phyloP scores from a whole-genome alignment of 1,284 basidiomycete genomes.

The Vanrija pseudolonga region DNA sequence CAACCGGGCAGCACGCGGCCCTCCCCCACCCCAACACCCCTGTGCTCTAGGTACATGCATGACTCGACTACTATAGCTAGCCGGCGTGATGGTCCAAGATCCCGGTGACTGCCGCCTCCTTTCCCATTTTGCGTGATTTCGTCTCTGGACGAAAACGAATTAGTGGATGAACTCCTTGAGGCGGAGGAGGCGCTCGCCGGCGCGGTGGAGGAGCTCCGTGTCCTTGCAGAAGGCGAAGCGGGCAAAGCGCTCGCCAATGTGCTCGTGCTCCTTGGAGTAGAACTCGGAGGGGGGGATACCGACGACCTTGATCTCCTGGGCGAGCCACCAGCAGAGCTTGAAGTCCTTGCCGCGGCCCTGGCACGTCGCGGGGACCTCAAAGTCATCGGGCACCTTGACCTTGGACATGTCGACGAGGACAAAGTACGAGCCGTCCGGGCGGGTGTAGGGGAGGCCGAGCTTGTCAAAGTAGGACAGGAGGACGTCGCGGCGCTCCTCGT shows the following conservation, averaged over 20 bases:
- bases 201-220: slow-evolving; percentile 68
- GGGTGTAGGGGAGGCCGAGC: slow-evolving; percentile 79
- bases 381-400: slow-evolving; percentile 77
- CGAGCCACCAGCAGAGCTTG: slow-evolving; percentile 86
- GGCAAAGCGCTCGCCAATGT: slow-evolving; percentile 78
- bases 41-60: too few species aligned
- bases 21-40: too few species aligned
- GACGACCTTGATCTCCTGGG: slow-evolving; percentile 80
- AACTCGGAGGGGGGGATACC: slow-evolving; percentile 94
- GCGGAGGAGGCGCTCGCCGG: slow-evolving; percentile 69
- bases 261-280: slow-evolving; percentile 77
- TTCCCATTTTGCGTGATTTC: neutral
- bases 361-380: slow-evolving; percentile 72
- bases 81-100: too few species aligned
- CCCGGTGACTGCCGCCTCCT: too few species aligned
- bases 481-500: slow-evolving; percentile 71
- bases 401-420: slow-evolving; percentile 80
- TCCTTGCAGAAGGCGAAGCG: slow-evolving; percentile 95
- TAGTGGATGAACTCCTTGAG: slow-evolving; percentile 61
- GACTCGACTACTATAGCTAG: too few species aligned
- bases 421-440: slow-evolving; percentile 87
- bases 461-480: slow-evolving; percentile 75
- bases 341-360: slow-evolving; percentile 83
- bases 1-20: too few species aligned
- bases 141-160: neutral